A percentile compares a stretch with the other conserved stretches of the same genome.
Evolutionary conservation across 2,329 filamentous ascomycete species (phyloP).

Genomic region (Aspergillus tanneri): DNA sequence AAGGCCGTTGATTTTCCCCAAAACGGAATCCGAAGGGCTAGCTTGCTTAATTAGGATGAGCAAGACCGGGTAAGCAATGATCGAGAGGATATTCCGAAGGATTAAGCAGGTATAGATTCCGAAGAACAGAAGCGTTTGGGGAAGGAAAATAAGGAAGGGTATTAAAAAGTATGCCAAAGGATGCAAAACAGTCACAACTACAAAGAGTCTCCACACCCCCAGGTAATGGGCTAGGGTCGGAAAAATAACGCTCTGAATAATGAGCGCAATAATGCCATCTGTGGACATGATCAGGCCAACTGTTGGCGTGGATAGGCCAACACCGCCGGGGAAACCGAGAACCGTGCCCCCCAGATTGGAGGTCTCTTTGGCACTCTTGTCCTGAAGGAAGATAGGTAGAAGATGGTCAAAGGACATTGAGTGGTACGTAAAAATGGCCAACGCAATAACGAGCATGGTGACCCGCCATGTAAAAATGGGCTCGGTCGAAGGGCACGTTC

Average conservation of each 20-base stretch:
- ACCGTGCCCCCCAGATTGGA: constrained; percentile 36
- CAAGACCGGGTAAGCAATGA: constrained; percentile 66
- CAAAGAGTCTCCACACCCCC: constrained; percentile 66
- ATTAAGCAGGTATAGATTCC: constrained; percentile 66
- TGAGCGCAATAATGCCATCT: constrained; percentile 69
- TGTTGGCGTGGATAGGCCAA: constrained; percentile 64
- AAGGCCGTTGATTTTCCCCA: constrained; percentile 71
- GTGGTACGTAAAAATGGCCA: constrained; percentile 91
- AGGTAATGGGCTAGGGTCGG: constrained; percentile 62
- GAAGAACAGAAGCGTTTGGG: constrained; percentile 53
- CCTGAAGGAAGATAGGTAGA: constrained; percentile 88
- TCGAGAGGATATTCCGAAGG: constrained; percentile 66
- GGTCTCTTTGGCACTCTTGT: constrained; percentile 48
- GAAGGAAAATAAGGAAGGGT: constrained; percentile 64
- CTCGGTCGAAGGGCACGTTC: constrained; percentile 40
- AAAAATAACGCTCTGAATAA: constrained; percentile 71
- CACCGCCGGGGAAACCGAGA: constrained; percentile 62
- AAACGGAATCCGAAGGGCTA: constrained; percentile 59
- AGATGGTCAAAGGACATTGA: constrained; percentile 94
- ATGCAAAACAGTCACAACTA: constrained; percentile 64
- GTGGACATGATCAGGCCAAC: constrained; percentile 68
- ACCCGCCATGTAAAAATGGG: constrained; percentile 64
- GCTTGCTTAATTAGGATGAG: constrained; percentile 73
- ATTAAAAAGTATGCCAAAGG: constrained; percentile 68
- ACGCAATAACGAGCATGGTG: constrained; percentile 72